Evolutionary conservation across 2,329 filamentous ascomycete species (phyloP).

Genomic region (Exophiala sideris): DNA sequence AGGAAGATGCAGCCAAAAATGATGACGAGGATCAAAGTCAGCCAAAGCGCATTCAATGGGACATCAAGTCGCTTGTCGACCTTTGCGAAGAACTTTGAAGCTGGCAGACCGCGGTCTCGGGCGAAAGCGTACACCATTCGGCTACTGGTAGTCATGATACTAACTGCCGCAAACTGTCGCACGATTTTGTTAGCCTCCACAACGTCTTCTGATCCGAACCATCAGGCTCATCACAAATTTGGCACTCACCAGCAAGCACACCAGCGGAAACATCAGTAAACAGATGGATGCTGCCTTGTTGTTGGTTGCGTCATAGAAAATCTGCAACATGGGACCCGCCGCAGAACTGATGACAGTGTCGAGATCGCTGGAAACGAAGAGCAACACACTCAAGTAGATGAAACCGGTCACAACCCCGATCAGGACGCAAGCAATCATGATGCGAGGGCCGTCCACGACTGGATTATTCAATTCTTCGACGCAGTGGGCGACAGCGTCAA

Average conservation of each 20-base stretch:
- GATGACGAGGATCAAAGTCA: constrained; percentile 60
- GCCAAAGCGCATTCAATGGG: constrained; percentile 63
- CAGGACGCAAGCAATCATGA: constrained; percentile 63
- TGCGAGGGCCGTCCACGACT: constrained; percentile 58
- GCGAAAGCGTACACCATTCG: constrained; percentile 68
- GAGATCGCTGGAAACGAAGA: constrained; percentile 62
- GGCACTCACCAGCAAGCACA: constrained; percentile 23
- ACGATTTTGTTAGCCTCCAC: constrained; percentile 31
- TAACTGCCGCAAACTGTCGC: constrained; percentile 57
- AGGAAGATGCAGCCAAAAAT: constrained; percentile 69
- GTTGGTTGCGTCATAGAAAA: constrained; percentile 60
- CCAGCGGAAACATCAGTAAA: constrained; percentile 52
- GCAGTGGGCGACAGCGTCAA: constrained; percentile 49
- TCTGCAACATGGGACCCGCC: constrained; percentile 59
- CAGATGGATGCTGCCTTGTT: constrained; percentile 61
- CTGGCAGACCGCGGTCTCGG: constrained; percentile 59
- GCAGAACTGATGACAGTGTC: constrained; percentile 53
- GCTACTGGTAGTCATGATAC: constrained; percentile 63
- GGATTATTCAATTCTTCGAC: constrained; percentile 49
- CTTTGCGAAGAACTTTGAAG: constrained; percentile 47
- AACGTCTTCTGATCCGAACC: no score
- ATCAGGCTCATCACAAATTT: background rate
- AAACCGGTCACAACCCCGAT: constrained; percentile 63
- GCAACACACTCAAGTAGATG: constrained; percentile 59
- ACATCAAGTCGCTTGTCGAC: constrained; percentile 61